Base-by-base conservation (phyloP, 495 filamentous ascomycete species). In the Penicillium canescens region DNA sequence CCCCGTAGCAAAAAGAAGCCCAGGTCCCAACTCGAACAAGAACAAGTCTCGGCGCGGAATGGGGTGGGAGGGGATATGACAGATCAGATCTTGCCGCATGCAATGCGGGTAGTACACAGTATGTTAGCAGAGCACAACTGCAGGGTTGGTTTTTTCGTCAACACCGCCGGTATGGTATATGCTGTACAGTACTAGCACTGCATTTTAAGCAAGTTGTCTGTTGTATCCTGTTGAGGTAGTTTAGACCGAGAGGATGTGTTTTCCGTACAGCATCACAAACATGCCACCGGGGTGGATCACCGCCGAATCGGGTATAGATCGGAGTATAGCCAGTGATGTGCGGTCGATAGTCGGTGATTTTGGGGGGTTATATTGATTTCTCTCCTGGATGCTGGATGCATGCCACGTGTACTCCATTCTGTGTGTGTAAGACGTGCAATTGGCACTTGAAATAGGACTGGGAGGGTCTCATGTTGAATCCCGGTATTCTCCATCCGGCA, bases 341-440 rank as follows among this genome's bases (percentile, higher is more conserved):
- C 13, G 31, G 3, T 42, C 47, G 38, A 42, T 50, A 50, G 46
- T 34, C 36, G 31, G 47, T 37, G 37, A 41, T 50, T 34, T 24
- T 24, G 16, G 14, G 18, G 37, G 26, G 36, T 41, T 34, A 24
- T 16, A 41, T 40, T 50, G 38, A 47, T 36, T 47, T 44, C 12
- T n/a, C 14, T 8, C 10, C 24, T 18, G 4, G 16, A 9, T 31
- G 8, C 7, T 36, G 12, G 31, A 40, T 42, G 49, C 16, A 36
- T 42, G 49, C 39, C 49, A 51, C 49, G 49, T 51, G 40, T 51
- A 51, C 49, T 20, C 23, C 16, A 6, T 26, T 36, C n/a, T 18
- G 5, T 31, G 7, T 41, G 18, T 20, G 10, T 31, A 3, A 10
- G 3, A 42, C 11, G 39, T 42, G 24, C 20, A 12, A 11, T 41